These are phyloP conservation scores for Schoenoplectus triqueter DNA, from an alignment of 202 grass and related monocot species.

Conservation along the genomic window DNA sequence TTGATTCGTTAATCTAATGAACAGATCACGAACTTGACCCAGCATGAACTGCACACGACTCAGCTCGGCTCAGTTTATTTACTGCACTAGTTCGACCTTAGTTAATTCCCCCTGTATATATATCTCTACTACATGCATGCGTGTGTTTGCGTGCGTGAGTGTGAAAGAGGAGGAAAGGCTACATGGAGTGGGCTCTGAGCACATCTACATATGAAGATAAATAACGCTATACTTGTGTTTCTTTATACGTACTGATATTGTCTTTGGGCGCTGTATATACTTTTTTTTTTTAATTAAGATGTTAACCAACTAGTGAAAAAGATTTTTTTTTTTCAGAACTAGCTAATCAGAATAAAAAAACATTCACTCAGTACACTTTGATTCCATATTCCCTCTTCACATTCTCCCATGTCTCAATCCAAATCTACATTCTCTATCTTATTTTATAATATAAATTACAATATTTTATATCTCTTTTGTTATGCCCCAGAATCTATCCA, in stretches of 20 bases:
- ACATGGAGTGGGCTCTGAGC: background rate
- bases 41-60: too few species aligned
- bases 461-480: slow-evolving; percentile 3
- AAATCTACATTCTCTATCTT: slow-evolving; percentile 34
- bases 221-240: background rate
- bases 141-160: background rate
- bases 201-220: background rate
- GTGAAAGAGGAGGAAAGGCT: background rate
- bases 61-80: too few species aligned
- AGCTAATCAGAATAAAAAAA: background rate
- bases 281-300: background rate
- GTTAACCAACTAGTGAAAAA: background rate
- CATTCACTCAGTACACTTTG: slow-evolving; percentile 29
- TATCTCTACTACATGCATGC: background rate
- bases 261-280: background rate
- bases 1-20: too few species aligned
- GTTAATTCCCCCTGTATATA: background rate
- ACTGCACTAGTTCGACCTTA: background rate
- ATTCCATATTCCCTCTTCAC: slow-evolving; percentile 46
- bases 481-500: slow-evolving; percentile 27
- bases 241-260: background rate
- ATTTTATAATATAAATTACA: slow-evolving; percentile 23
- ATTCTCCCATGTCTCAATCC: slow-evolving; percentile 39
- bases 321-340: background rate
- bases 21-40: too few species aligned